phyloP scores from a whole-genome alignment of 2,329 filamentous ascomycete species.

The Catunica adiposa region DNA sequence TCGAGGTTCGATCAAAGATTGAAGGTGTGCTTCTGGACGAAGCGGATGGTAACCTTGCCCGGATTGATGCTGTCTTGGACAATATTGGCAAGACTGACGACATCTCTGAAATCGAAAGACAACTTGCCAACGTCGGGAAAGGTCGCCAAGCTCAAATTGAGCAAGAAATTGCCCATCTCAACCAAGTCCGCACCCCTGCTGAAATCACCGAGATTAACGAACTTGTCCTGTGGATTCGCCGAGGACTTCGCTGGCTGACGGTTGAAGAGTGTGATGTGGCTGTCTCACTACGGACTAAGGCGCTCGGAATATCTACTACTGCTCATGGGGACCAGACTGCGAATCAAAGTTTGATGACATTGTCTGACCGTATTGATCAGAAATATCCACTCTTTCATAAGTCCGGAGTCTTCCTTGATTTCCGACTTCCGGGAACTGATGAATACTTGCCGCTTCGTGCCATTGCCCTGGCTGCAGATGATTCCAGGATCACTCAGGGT shows the following conservation, averaged over 20 bases:
- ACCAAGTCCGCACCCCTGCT: constrained; percentile 20
- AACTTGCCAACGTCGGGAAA: constrained; percentile 20
- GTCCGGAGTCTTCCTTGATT: not conserved
- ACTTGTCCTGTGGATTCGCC: constrained; percentile 23
- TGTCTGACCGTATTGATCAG: constrained; percentile 3
- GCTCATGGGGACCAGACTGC: not conserved
- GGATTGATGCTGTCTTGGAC: constrained; percentile 17
- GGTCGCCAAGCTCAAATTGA: constrained; percentile 21
- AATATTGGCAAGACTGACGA: constrained; percentile 22
- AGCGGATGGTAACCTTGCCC: not conserved
- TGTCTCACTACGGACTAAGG: not conserved
- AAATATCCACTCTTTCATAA: not conserved
- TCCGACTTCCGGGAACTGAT: not conserved
- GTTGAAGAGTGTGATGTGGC: constrained; percentile 19
- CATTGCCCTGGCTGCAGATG: not conserved
- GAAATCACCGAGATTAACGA: constrained; percentile 25
- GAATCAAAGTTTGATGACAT: constrained; percentile 1
- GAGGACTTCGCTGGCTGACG: constrained; percentile 17
- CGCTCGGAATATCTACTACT: too few relatives aligned
- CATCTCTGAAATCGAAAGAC: constrained; percentile 21
- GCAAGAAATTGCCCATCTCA: constrained; percentile 21
- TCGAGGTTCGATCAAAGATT: not conserved
- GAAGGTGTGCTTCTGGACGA: not conserved
- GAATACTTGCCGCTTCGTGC: not conserved
- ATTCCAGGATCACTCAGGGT: constrained; percentile 12